Evolutionary conservation across 2,329 filamentous ascomycete genomes (phyloP).

Genomic region (Elsinoe necatrix): DNA sequence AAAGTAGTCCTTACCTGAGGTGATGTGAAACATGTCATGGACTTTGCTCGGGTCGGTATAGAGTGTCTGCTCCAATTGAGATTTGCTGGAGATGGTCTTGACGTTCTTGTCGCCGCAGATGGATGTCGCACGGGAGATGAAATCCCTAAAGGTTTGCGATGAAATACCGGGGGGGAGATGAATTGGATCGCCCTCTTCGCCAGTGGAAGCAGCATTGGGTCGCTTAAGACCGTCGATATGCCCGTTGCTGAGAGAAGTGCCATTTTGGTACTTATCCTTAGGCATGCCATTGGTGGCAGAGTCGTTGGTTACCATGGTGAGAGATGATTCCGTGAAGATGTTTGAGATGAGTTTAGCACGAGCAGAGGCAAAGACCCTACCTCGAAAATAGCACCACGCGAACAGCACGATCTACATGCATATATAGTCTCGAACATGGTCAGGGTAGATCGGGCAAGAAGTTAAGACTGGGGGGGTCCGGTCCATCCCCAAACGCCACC

Average conservation of each 20-base stretch:
- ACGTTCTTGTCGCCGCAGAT: conserved; percentile 14
- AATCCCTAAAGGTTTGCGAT: conserved; percentile 1
- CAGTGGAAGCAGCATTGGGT: not conserved
- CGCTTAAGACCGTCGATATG: not conserved
- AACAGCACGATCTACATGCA: not conserved
- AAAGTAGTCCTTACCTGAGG: conserved; percentile 36
- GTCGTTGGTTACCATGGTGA: conserved; percentile 9
- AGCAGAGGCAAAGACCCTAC: not conserved
- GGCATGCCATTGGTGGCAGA: not conserved
- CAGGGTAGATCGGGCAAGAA: conserved; percentile 1
- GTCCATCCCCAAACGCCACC: not conserved
- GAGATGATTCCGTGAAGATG: no score
- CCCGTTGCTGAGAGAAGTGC: not conserved
- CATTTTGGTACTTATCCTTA: not conserved
- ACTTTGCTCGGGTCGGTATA: conserved; percentile 17
- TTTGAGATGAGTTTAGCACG: not conserved
- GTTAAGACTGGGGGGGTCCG: not conserved
- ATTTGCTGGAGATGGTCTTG: conserved; percentile 5
- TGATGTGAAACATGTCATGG: conserved; percentile 25
- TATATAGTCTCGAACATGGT: not conserved
- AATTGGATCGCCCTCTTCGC: conserved; percentile 11
- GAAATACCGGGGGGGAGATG: not conserved
- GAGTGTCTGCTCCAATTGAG: conserved; percentile 12
- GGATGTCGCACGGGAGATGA: not conserved
- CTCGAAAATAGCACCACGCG: not conserved